phyloP scores from a whole-genome alignment of 257 asterid species.

The Jaltomata sinuosa region DNA sequence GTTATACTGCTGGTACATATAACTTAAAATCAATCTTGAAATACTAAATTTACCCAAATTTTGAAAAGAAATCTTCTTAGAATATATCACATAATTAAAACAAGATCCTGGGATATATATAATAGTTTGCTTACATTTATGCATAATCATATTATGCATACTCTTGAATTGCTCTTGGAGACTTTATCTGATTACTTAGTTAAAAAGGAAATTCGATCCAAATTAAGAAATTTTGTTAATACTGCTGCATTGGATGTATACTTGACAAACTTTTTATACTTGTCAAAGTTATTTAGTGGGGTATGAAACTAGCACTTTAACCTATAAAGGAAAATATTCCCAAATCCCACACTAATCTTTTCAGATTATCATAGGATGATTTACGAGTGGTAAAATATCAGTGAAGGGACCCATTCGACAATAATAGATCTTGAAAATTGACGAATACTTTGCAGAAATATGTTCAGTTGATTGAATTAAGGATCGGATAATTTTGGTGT shows the following conservation, averaged over 20 bases:
- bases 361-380: neutral
- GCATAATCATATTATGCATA: neutral
- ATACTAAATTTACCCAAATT: neutral
- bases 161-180: neutral
- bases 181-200: neutral
- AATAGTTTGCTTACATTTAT: neutral
- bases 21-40: neutral
- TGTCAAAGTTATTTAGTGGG: constrained; percentile 4
- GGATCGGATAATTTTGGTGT: neutral
- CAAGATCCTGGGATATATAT: neutral
- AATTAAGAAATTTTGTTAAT: neutral
- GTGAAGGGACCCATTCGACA: neutral
- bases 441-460: neutral
- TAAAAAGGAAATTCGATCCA: neutral
- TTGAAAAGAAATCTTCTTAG: neutral
- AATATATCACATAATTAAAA: neutral
- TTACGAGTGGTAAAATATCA: neutral
- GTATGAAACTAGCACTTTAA: neutral
- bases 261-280: neutral
- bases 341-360: constrained; percentile 1
- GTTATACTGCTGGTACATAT: neutral
- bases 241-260: neutral
- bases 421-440: neutral
- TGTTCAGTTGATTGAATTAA: neutral
- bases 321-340: neutral